phyloP scores from a whole-genome alignment of 2,329 filamentous ascomycete species.

The Nothophoma quercina region DNA sequence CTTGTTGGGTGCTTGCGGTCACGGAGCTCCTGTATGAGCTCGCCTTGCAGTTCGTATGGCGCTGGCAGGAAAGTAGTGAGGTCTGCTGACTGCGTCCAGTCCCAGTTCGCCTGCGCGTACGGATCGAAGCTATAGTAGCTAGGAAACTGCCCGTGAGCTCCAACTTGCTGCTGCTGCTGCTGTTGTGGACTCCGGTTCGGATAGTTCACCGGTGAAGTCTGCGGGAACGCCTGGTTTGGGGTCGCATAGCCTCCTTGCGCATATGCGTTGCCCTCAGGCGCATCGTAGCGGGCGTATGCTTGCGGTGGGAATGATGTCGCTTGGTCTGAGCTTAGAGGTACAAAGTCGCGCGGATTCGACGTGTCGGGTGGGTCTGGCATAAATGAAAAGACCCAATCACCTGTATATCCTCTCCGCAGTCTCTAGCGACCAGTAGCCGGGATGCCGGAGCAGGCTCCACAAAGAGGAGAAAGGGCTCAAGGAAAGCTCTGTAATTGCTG shows the following conservation, averaged over 20 bases:
- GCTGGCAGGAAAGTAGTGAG: constrained; percentile 41
- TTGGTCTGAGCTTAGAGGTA: constrained; percentile 47
- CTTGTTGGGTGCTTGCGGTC: constrained; percentile 35
- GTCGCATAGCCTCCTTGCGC: constrained; percentile 24
- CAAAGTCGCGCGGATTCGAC: constrained; percentile 37
- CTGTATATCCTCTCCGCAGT: constrained; percentile 20
- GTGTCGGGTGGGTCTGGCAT: constrained; percentile 41
- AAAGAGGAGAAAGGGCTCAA: constrained; percentile 4
- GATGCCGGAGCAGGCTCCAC: constrained; percentile 10
- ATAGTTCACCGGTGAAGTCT: constrained; percentile 30
- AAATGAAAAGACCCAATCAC: constrained; percentile 26
- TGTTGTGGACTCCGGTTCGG: constrained; percentile 29
- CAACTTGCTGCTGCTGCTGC: constrained; percentile 26
- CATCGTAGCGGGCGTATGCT: constrained; percentile 36
- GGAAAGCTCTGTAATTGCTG: constrained; percentile 25
- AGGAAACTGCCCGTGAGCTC: constrained; percentile 21
- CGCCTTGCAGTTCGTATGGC: constrained; percentile 56
- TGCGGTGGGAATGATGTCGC: constrained; percentile 29
- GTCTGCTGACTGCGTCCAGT: constrained; percentile 49
- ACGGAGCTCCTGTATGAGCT: constrained; percentile 51
- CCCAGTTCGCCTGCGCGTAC: constrained; percentile 43
- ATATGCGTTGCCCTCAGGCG: constrained; percentile 32
- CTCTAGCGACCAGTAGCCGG: constrained; percentile 20
- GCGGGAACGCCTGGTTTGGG: constrained; percentile 23
- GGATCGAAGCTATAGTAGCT: constrained; percentile 31